Evolutionary conservation across 306 rosid species (phyloP).

Genomic region (Senna tora): DNA sequence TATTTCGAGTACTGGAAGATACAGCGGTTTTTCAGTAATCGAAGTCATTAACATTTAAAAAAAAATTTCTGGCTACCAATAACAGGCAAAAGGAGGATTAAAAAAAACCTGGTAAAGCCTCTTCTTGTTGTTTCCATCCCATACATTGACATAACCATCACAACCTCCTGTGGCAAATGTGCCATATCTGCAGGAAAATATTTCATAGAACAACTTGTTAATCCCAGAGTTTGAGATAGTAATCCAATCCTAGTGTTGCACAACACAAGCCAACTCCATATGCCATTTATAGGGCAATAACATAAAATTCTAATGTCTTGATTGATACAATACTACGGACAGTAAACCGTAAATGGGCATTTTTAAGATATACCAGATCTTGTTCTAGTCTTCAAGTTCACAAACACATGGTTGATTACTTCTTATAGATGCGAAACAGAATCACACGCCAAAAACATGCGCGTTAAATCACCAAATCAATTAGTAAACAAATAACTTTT

Average conservation of each 20-base stretch:
- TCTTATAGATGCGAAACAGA: background rate
- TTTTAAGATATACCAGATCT: background rate
- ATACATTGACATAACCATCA: conserved; percentile 88
- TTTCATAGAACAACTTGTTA: conserved; percentile 20
- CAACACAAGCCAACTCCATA: background rate
- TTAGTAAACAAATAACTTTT: background rate
- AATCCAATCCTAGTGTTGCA: conserved; percentile 15
- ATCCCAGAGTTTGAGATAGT: background rate
- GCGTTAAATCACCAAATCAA: background rate
- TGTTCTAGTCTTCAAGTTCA: background rate
- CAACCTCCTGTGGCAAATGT: conserved; percentile 98
- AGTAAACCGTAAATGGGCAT: background rate
- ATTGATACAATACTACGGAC: background rate
- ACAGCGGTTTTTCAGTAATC: conserved; percentile 32
- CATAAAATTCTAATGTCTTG: background rate
- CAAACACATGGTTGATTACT: background rate
- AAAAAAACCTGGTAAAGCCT: conserved; percentile 81
- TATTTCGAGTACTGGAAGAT: conserved; percentile 80
- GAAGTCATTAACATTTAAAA: background rate
- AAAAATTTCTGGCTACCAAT: background rate
- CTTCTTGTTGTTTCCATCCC: conserved; percentile 98
- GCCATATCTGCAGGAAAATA: conserved; percentile 71
- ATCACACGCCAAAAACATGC: conserved; percentile 8
- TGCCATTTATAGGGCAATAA: conserved; percentile 1
- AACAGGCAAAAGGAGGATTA: background rate